Conservation (phyloP, 768 basidiomycete genomes). For the Gyrodon lividus region DNA sequence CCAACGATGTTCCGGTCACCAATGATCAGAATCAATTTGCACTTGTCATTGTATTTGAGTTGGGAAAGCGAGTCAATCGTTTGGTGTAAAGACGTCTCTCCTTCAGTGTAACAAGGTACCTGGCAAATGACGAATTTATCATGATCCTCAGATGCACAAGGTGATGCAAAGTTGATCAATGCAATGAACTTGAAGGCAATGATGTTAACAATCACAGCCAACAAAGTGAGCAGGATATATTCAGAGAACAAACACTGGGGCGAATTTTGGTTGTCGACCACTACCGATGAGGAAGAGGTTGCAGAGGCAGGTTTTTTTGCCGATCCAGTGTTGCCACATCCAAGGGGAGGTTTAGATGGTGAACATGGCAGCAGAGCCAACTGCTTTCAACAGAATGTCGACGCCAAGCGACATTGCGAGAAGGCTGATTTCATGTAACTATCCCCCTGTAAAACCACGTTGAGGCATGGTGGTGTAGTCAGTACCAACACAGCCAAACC, state of each 20-base stretch:
- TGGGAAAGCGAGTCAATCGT: conserved; percentile 92
- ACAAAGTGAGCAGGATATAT: conserved; percentile 78
- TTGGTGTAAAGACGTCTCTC: conserved; percentile 72
- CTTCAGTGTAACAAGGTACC: conserved; percentile 96
- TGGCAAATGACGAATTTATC: conserved; percentile 96
- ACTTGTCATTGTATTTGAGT: conserved; percentile 97
- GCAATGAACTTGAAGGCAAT: conserved; percentile 97
- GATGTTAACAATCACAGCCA: conserved; percentile 88
- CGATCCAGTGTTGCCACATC: conserved; percentile 57
- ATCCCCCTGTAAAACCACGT: no score
- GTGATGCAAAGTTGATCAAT: conserved; percentile 77
- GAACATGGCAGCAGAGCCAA: no score
- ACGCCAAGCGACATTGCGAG: no score
- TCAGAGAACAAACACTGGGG: conserved; percentile 77
- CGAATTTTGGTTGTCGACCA: conserved; percentile 86
- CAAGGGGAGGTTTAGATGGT: conserved; percentile 44
- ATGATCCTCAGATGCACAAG: conserved; percentile 89
- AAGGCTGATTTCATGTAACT: no score
- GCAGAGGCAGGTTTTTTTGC: conserved; percentile 83
- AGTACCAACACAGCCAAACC: no score
- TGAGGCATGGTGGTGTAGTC: no score
- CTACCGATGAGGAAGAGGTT: conserved; percentile 90
- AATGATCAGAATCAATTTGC: conserved; percentile 88
- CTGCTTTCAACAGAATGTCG: no score
- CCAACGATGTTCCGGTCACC: conserved; percentile 99